Evolutionary conservation across 345 rosid genomes (phyloP).

Genomic region (Cardamine resedifolia): DNA sequence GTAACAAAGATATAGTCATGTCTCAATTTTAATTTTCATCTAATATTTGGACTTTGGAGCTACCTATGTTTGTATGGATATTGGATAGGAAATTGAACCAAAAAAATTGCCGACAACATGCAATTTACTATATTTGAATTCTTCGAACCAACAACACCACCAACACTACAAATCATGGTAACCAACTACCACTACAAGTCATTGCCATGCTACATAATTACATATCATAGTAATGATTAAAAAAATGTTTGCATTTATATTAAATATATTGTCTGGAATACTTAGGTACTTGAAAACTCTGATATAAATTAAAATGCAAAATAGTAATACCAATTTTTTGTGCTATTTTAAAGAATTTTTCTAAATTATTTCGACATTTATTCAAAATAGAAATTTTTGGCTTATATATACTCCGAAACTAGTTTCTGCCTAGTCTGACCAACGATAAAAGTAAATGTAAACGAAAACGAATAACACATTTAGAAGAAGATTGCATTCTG

Average conservation of each 20-base stretch:
- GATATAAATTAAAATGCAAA: no score
- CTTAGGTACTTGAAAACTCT: no score
- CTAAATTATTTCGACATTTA: background rate
- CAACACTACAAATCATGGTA: background rate
- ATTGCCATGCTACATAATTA: background rate
- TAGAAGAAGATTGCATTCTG: background rate
- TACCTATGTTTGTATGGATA: background rate
- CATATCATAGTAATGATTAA: no score
- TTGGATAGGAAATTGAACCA: background rate
- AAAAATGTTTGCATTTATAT: no score
- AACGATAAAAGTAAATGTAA: background rate
- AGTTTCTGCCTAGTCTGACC: background rate
- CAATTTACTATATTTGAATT: background rate
- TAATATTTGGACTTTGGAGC: no score
- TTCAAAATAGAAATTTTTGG: no score
- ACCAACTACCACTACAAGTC: background rate
- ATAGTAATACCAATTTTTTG: no score
- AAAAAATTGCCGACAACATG: background rate
- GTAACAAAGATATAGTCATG: no score
- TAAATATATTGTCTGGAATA: no score
- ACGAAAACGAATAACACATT: background rate
- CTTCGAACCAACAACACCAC: background rate
- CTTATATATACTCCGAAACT: background rate
- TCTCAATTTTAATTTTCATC: no score
- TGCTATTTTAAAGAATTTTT: no score